phyloP scores from a whole-genome alignment of 106 monocot genomes.

The Agapanthus africanus region DNA sequence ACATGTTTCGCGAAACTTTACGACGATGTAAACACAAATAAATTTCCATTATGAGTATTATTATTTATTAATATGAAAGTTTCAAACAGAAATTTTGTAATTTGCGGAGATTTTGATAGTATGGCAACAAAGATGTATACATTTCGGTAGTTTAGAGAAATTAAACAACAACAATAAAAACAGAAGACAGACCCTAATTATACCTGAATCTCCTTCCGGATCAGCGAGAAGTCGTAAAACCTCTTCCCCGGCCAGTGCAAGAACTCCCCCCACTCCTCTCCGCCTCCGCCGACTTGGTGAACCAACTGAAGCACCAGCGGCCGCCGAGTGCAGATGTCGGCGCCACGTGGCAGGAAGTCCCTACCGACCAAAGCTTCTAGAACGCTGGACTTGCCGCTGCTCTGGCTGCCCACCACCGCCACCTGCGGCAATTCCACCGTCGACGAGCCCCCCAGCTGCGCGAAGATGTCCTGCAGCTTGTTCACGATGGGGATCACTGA shows the following conservation, averaged over 20 bases:
- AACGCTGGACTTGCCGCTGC: constrained; percentile 88
- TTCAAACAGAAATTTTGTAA: no score
- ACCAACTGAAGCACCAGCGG: constrained; percentile 84
- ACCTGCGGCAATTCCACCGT: constrained; percentile 85
- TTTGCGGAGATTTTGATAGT: no score
- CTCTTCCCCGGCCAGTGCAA: constrained; percentile 61
- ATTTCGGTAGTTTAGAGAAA: no score
- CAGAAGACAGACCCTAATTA: background rate
- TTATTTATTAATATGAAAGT: no score
- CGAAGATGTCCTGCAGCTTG: constrained; percentile 83
- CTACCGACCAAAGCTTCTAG: constrained; percentile 74
- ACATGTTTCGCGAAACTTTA: no score
- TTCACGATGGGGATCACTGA: constrained; percentile 84
- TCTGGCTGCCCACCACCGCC: constrained; percentile 86
- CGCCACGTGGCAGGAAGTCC: constrained; percentile 66
- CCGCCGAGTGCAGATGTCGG: constrained; percentile 70
- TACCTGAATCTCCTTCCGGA: constrained; percentile 75
- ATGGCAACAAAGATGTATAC: no score
- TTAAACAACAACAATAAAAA: background rate
- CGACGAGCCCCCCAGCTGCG: constrained; percentile 76
- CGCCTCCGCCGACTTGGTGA: constrained; percentile 29
- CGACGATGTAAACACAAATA: background rate
- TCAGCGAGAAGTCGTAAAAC: constrained; percentile 67
- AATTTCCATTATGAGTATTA: background rate
- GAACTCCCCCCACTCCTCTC: constrained; percentile 91